These are phyloP conservation scores for Golubevia sp. DNA, from an alignment of 1,284 basidiomycete genomes.

Conservation along the genomic window DNA sequence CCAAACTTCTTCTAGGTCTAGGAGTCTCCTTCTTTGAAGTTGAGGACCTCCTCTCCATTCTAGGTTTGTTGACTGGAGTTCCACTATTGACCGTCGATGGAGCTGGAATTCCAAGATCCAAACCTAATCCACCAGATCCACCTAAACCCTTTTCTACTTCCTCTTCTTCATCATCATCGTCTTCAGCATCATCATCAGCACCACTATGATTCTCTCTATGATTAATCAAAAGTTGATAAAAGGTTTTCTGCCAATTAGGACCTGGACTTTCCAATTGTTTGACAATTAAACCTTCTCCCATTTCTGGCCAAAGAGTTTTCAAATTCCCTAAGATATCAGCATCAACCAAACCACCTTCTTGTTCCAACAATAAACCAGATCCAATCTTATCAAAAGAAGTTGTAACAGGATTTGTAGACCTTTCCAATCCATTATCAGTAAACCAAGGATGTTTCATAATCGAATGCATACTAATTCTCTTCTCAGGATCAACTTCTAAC, in stretches of 20 bases:
- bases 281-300: constrained; percentile 38
- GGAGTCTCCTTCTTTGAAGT: constrained; percentile 26
- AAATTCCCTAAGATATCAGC: constrained; percentile 87
- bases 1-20: not conserved
- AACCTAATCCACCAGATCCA: constrained; percentile 4
- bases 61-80: not conserved
- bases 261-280: constrained; percentile 33
- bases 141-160: not conserved
- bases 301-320: constrained; percentile 78
- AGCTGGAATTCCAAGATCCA: constrained; percentile 22
- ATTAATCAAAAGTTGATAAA: constrained; percentile 52
- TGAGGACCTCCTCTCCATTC: not conserved
- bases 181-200: constrained; percentile 54
- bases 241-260: constrained; percentile 58
- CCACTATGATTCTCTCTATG: constrained; percentile 55
- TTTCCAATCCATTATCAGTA: constrained; percentile 66
- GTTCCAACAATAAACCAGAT: constrained; percentile 72
- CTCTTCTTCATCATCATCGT: constrained; percentile 28
- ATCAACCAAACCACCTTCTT: constrained; percentile 73
- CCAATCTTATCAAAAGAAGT: constrained; percentile 63
- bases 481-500: constrained; percentile 80
- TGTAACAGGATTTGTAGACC: constrained; percentile 46
- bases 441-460: constrained; percentile 91
- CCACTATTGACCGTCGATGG: constrained; percentile 15
- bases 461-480: constrained; percentile 84